Conservation (phyloP, 108 stramenopile genomes). For the Chaetoceros tenuissimus region DNA sequence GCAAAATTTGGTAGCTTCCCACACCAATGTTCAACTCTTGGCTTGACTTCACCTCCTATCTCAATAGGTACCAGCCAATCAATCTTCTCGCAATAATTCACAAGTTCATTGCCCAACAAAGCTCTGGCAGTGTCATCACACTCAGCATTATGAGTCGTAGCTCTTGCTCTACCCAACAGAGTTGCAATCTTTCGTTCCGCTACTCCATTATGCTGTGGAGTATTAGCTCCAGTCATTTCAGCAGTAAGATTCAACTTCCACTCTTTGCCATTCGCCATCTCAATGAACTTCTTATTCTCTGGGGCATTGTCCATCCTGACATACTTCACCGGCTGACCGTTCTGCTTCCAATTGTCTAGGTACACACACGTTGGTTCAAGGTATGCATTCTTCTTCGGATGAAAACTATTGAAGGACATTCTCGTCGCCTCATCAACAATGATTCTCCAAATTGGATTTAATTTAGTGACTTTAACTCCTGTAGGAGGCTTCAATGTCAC, state of each 20-base stretch:
- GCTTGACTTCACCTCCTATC: conserved; percentile 4
- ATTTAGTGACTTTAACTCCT: background rate
- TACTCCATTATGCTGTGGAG: conserved; percentile 9
- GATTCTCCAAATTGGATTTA: conserved; percentile 13
- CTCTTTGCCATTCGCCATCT: conserved; percentile 2
- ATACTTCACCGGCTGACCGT: conserved; percentile 1
- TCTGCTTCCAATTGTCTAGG: background rate
- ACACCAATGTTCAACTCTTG: conserved; percentile 10
- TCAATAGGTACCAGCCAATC: conserved; percentile 9
- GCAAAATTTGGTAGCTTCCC: conserved; percentile 7
- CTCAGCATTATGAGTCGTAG: background rate
- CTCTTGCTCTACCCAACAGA: background rate
- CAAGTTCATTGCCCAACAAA: conserved; percentile 2
- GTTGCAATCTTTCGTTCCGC: conserved; percentile 5
- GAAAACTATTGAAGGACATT: conserved; percentile 3
- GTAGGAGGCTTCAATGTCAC: background rate
- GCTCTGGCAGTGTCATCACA: background rate
- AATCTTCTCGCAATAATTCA: conserved; percentile 4
- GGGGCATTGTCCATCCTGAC: conserved; percentile 21
- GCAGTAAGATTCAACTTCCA: conserved; percentile 8
- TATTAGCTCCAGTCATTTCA: conserved; percentile 5
- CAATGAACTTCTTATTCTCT: conserved; percentile 18
- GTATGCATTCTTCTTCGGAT: conserved; percentile 6
- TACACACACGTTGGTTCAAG: background rate
- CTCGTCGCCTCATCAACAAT: conserved; percentile 14